Conservation (phyloP, 1,139 yeast species). For the Pichia terricola region DNA sequence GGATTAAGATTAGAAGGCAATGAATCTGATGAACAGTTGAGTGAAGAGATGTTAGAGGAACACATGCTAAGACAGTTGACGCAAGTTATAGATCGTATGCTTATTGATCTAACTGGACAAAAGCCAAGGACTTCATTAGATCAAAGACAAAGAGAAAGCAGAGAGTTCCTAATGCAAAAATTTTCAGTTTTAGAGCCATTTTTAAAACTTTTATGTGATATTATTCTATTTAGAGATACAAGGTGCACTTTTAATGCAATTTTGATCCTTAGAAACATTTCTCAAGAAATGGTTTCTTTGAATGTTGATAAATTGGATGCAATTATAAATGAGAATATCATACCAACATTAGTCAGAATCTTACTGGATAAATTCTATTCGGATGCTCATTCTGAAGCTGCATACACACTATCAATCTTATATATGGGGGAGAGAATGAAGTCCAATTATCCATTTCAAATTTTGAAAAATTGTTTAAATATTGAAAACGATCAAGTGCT, state of each 20-base stretch:
- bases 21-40: constrained; percentile 71
- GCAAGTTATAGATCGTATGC: constrained; percentile 81
- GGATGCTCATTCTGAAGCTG: constrained; percentile 88
- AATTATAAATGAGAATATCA: constrained; percentile 52
- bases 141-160: constrained; percentile 55
- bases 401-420: constrained; percentile 71
- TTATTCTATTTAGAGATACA: constrained; percentile 77
- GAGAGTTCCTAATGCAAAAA: constrained; percentile 55
- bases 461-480: constrained; percentile 35
- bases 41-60: constrained; percentile 99
- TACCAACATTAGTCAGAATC: constrained; percentile 41
- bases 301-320: constrained; percentile 73
- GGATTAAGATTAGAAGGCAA: constrained; percentile 66
- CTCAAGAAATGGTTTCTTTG: constrained; percentile 50
- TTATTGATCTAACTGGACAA: constrained; percentile 87
- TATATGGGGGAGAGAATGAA: constrained; percentile 66
- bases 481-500: constrained; percentile 33
- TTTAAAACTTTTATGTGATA: constrained; percentile 62
- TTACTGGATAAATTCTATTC: constrained; percentile 68
- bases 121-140: constrained; percentile 27
- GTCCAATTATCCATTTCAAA: constrained; percentile 40
- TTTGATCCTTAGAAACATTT: constrained; percentile 62
- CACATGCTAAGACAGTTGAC: constrained; percentile 87
- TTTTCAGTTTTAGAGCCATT: constrained; percentile 71
- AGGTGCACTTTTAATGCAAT: constrained; percentile 90